Percentiles rank a stretch among this genome's conserved stretches.
These are phyloP conservation scores for Tolypocladium amazonense DNA, from an alignment of 2,329 filamentous ascomycete genomes.

Conservation along the genomic window DNA sequence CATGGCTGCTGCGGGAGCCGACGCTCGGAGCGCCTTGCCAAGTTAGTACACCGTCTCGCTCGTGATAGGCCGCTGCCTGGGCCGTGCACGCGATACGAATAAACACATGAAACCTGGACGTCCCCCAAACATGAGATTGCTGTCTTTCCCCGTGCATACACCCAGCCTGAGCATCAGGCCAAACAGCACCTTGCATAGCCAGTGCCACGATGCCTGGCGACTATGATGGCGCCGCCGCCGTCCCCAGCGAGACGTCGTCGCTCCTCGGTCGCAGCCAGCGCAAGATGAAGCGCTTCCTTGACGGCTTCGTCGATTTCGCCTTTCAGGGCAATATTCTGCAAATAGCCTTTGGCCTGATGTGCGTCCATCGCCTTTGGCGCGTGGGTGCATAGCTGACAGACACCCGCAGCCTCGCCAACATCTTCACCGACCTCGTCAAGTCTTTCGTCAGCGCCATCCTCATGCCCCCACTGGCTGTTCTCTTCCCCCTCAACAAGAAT, in stretches of 20 bases:
- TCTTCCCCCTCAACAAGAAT: conserved; percentile 60
- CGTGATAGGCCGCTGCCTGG: not conserved
- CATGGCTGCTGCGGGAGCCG: not conserved
- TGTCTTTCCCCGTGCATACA: not conserved
- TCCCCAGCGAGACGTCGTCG: conserved; percentile 18
- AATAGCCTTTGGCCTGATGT: conserved; percentile 69
- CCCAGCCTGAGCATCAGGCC: not conserved
- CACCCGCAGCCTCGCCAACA: conserved; percentile 47
- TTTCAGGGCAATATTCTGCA: conserved; percentile 66
- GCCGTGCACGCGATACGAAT: not conserved
- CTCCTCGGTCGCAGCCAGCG: conserved; percentile 37
- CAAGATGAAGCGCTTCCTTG: conserved; percentile 40
- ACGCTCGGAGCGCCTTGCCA: not conserved
- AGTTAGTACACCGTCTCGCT: not conserved
- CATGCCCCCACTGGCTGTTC: conserved; percentile 56
- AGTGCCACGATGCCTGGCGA: conserved; percentile 2
- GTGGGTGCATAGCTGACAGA: conserved; percentile 1
- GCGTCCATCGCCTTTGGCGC: conserved; percentile 9
- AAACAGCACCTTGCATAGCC: not conserved
- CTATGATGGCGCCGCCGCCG: not conserved
- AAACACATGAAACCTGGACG: not conserved
- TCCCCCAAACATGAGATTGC: not conserved
- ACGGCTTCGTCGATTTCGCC: conserved; percentile 62
- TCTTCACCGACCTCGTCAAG: conserved; percentile 62
- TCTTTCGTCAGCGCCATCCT: conserved; percentile 62